Evolutionary conservation across 805 yeast species (phyloP), one percentile per base, ranked within the genome.

Genomic region (Starmerella etchellsii): DNA sequence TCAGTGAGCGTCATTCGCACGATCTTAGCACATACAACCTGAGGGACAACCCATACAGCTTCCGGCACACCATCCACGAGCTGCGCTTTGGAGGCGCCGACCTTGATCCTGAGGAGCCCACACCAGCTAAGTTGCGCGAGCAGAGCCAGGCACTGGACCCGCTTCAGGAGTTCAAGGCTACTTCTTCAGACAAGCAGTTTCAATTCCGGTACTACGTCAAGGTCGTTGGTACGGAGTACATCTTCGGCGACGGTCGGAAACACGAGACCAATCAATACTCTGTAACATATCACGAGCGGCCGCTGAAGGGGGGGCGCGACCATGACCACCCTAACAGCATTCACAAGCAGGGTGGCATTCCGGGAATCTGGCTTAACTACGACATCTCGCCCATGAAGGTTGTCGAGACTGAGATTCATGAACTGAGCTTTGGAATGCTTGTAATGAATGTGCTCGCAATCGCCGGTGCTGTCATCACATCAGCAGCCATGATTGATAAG

Each of bases 381-480:
- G 97, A 91, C 54, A 85, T 91, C 59, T 78, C 94, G 42, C 95
- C 97, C 10, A 68, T 91, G 67, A 84, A 85, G 57, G 85, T 91
- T 38, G 81, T 87, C 54, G 84, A 88, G 62, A 69, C 74, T 43
- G 93, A 91, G 60, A 76, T 63, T 36, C 67, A 67, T 43, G 58
- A 32, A 15, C 49, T 59, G 15, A 38, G 46, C n/a, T 22, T 54
- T 14, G 50, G 47, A 19, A 40, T 38, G 37, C 48, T 52, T 27
- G 36, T 45, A n/a, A 41, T 73, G 71, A 53, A 70, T 37, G 37
- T 81, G 22, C 74, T 91, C 50, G 80, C 95, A 41, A 83, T 93
- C 7, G 70, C 88, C 31, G 97, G 96, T 9, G 96, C 97, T 36
- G 85, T 91, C 10, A 66, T 91, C 44, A 87, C 95, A 22, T 85